phyloP scores from a whole-genome alignment of 345 rosid species.

The Salix koriyanagi region DNA sequence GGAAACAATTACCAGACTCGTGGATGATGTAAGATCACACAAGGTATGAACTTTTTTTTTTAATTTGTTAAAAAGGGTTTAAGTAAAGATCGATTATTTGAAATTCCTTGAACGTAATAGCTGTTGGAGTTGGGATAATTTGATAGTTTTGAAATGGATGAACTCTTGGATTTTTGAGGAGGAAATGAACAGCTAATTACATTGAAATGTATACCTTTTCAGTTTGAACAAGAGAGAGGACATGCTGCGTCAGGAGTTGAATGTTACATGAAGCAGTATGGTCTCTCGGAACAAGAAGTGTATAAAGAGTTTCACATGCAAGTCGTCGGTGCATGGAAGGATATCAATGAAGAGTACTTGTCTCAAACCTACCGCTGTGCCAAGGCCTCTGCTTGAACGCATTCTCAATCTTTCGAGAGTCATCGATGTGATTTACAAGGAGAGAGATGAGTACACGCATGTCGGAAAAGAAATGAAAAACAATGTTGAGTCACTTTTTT shows the following conservation, averaged over 20 bases:
- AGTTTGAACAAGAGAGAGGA: conserved; percentile 9
- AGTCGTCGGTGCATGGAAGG: neutral
- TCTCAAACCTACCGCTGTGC: neutral
- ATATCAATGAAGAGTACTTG: neutral
- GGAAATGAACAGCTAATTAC: no score
- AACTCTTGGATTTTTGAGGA: no score
- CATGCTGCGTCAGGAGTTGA: neutral
- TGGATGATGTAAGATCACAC: conserved; percentile 26
- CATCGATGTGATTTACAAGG: neutral
- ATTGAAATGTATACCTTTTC: neutral
- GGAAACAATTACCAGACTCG: conserved; percentile 16
- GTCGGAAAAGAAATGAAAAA: no score
- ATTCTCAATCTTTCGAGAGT: neutral
- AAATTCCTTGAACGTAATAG: neutral
- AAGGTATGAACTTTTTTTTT: neutral
- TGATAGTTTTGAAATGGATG: neutral
- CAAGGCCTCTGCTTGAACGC: neutral
- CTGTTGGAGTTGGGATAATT: neutral
- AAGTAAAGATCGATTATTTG: no score
- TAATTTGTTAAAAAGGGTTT: no score
- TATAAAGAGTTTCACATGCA: neutral
- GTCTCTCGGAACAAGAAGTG: conserved; percentile 1
- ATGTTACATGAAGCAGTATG: conserved; percentile 2
- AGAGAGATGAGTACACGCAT: no score
- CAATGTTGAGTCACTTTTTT: no score